Base-by-base conservation (phyloP, 139 green algal genomes). In the Coccomyxa sp. region DNA sequence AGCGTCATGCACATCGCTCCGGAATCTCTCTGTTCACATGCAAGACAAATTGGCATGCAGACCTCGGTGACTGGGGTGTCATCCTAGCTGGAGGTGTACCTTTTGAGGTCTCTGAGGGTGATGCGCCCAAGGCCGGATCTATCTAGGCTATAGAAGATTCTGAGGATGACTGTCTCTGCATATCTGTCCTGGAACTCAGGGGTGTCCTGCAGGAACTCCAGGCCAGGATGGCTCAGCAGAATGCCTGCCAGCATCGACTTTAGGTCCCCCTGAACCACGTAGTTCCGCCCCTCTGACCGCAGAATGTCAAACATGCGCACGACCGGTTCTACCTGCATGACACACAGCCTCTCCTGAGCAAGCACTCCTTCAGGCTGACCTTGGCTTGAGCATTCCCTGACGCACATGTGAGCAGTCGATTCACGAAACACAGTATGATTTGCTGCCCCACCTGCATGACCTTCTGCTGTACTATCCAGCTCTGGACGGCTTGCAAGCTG, bases 141-240 rank as follows among this genome's bases (percentile, higher is more conserved):
- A 85, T 99, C 97, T 54, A 97, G 82, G 64, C 81, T 77, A 87
- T 99, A 99, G 82, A 99, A 98, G 55, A 99, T 99, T 54, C 96
- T 86, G 86, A 98, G 94, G 69, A 98, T 95, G 24, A 98, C 95
- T 16, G 96, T 99, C 86, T 99, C 96, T 6, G 93, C 90, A 81
- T 99, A 99, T 36, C 91, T 86, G n/a, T 96, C 91, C 84, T 99
- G 96, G 84, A 99, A 99, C 88, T 99, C 96, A 0, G 93, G 89
- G 0, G 96, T 96, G 24, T 98, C 95, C 73, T 95, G 86, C 73
- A 98, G 86, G 86, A 99, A 99, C 86, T 98, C 96, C 39, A 99
- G 89, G 4, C 96, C 96, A 0, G 96, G 94, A 79, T 99, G 96
- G 69, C 90, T 92, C 35, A 90, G 79, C 79, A 99, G 85, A 50